Evolutionary conservation across 2,329 filamentous ascomycete species (phyloP).

Genomic region (Fusarium papillatum): DNA sequence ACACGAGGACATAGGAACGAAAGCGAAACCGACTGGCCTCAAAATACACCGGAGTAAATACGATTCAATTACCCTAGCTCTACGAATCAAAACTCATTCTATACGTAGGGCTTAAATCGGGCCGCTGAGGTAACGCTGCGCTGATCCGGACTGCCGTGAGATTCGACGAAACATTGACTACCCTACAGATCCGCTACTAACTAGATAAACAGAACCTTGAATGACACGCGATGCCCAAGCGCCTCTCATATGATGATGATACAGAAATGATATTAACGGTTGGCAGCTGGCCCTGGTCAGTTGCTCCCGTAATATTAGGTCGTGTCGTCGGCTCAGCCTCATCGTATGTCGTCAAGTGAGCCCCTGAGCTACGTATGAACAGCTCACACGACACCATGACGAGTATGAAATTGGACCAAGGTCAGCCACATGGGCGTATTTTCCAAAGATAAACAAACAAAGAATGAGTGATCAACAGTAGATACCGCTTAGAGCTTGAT

Average conservation of each 20-base stretch:
- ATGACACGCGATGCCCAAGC: conserved; percentile 15
- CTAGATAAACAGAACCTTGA: neutral
- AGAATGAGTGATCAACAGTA: neutral
- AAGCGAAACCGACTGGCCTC: neutral
- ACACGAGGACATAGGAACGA: neutral
- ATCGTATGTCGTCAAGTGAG: conserved; percentile 4
- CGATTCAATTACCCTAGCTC: neutral
- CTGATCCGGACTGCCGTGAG: neutral
- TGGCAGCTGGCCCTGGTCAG: neutral
- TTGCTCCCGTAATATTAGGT: neutral
- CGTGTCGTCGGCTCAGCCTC: neutral
- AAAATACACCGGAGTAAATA: neutral
- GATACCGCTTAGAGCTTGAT: neutral
- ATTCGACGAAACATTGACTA: conserved; percentile 6
- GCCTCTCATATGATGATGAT: conserved; percentile 14
- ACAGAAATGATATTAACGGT: neutral
- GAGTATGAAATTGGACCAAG: neutral
- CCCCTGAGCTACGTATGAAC: neutral
- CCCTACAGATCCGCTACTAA: conserved; percentile 18
- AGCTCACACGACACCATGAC: conserved; percentile 18
- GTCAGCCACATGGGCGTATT: neutral
- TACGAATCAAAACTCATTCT: neutral
- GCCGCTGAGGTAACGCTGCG: neutral
- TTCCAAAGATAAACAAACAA: neutral
- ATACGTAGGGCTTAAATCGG: neutral